These are phyloP conservation scores for Bruguiera sexangula DNA, from an alignment of 345 rosid genomes.

Conservation along the genomic window DNA sequence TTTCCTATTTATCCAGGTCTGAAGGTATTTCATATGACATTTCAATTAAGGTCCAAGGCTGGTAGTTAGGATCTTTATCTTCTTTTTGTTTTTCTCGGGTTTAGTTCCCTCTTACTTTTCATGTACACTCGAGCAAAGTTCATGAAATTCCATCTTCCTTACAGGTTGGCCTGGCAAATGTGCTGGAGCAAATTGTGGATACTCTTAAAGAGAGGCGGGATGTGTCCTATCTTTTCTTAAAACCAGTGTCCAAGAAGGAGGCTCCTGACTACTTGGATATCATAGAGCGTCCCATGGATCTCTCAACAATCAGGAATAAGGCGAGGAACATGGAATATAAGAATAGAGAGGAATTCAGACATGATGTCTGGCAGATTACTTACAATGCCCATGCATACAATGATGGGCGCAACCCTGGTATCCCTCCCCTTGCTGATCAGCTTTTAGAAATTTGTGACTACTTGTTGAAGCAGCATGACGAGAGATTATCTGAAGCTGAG, in stretches of 20 bases:
- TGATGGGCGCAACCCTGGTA: slow-evolving; percentile 73
- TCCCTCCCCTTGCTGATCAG: slow-evolving; percentile 97
- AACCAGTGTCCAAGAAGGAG: slow-evolving; percentile 85
- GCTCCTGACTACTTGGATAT: slow-evolving; percentile 80
- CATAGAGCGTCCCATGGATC: slow-evolving; percentile 78
- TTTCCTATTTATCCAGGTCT: too few species aligned
- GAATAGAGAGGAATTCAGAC: slow-evolving; percentile 65
- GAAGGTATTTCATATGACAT: too few species aligned
- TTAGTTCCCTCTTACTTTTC: not conserved
- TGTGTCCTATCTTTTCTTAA: slow-evolving; percentile 78
- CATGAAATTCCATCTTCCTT: not conserved
- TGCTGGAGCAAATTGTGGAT: slow-evolving; percentile 75
- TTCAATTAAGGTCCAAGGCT: too few species aligned
- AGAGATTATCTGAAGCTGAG: slow-evolving; percentile 63
- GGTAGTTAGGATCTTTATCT: too few species aligned
- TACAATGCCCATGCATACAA: slow-evolving; percentile 80
- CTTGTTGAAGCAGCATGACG: slow-evolving; percentile 45
- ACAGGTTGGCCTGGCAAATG: slow-evolving; percentile 84
- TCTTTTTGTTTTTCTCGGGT: too few species aligned
- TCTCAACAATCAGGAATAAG: slow-evolving; percentile 75
- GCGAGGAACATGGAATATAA: slow-evolving; percentile 83
- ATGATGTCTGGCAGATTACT: slow-evolving; percentile 82
- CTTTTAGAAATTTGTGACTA: slow-evolving; percentile 85
- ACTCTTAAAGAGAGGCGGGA: slow-evolving; percentile 52
- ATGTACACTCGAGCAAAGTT: not conserved